Conservation (phyloP, 495 filamentous ascomycete genomes). For the Haplographium delicatum region DNA sequence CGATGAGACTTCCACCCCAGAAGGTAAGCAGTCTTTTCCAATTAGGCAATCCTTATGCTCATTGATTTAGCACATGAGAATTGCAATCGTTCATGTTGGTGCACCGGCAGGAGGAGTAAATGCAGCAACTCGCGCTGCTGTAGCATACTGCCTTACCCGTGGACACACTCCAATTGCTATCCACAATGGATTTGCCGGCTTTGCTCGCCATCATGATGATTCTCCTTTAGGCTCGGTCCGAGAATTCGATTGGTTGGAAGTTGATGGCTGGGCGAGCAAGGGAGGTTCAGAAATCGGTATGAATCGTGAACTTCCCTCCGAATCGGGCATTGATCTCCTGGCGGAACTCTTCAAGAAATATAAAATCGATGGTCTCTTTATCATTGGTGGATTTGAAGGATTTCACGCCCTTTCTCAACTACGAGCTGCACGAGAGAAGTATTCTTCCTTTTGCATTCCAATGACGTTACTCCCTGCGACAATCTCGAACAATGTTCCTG, state of each 20-base stretch:
- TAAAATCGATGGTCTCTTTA: conserved; percentile 84
- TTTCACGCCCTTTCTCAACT: conserved; percentile 89
- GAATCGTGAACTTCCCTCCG: conserved; percentile 83
- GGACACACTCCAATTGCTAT: conserved; percentile 89
- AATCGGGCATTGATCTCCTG: conserved; percentile 77
- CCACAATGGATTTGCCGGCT: conserved; percentile 95
- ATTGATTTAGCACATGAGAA: conserved; percentile 75
- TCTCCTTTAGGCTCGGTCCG: conserved; percentile 76
- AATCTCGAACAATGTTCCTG: conserved; percentile 96
- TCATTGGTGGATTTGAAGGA: conserved; percentile 95
- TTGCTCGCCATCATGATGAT: conserved; percentile 85
- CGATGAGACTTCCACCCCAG: conserved; percentile 54
- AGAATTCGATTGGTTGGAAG: conserved; percentile 84
- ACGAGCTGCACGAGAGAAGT: conserved; percentile 69
- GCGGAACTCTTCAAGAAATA: conserved; percentile 81
- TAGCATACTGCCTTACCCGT: conserved; percentile 91
- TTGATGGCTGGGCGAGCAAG: conserved; percentile 90
- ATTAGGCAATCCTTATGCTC: background rate
- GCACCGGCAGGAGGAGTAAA: conserved; percentile 99
- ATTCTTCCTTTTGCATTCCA: conserved; percentile 84
- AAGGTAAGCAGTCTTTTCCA: conserved; percentile 49
- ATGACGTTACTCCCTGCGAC: conserved; percentile 93
- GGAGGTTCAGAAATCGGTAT: conserved; percentile 98
- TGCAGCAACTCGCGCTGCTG: conserved; percentile 87
- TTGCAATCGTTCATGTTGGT: conserved; percentile 95